Evolutionary conservation across 1,284 basidiomycete genomes (phyloP), one percentile per base, ranked within the genome.

Genomic region (Crepidotus sp.): DNA sequence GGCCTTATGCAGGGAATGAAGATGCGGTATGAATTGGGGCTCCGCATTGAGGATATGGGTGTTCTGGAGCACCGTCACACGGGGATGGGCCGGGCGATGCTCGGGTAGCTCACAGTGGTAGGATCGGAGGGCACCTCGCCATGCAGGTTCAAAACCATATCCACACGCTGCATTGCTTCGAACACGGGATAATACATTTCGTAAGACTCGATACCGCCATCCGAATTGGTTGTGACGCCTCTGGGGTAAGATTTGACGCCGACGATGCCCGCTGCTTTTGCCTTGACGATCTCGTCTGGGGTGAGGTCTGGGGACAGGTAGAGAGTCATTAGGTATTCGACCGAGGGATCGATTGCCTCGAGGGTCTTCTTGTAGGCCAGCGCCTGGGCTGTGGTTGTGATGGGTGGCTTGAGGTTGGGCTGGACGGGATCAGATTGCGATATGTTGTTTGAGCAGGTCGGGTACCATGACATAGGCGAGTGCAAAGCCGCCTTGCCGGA

Each of bases 191-290:
- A 96, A 65, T 97, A 99, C 0, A 79, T 73, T 54, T 90, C 89
- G 59, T 98, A 98, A 32, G 91, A 91, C 62, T 98, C 95, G 55
- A 98, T 97, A 8, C 96, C 96, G 31, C 88, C 83, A 50, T 94
- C 91, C 26, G 91, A 96, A 66, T 98, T 97, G 40, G 96, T 99
- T 7, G 96, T 99, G 1, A 99, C 96, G 10, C 96, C 96, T 52
- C 91, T 76, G 36, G 96, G 96, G 62, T 98, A 99, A 18, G 88
- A 93, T 68, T 98, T 98, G 56, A 98, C 92, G 30, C 96, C 94
- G 39, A 75, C 74, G 55, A 98, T 77, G n/a, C 94, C 94, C 14
- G 83, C 82, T 36, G 70, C 65, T 46, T 84, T 83, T 4, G 96
- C 96, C 61, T 88, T 93, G 53, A 75, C 75, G 55, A 98, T 87